Conservation (phyloP, 352 stramenopile species). For the Pythium periplocum region DNA sequence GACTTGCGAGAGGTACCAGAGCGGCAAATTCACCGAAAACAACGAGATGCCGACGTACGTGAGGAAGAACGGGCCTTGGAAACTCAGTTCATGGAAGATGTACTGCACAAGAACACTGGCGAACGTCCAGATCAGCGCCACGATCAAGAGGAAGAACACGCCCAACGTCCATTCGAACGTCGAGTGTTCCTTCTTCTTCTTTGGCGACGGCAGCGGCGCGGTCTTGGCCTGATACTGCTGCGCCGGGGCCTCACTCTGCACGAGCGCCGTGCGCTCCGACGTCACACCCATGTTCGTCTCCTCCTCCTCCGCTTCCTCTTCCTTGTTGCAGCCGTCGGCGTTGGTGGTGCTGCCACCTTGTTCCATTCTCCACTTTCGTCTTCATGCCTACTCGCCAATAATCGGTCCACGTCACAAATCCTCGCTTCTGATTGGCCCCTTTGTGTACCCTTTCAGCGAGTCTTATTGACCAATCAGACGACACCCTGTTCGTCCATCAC, state of each 20-base stretch:
- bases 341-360: slow-evolving; percentile 1
- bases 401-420: no score
- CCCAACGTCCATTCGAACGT: slow-evolving; percentile 67
- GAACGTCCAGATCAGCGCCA: slow-evolving; percentile 81
- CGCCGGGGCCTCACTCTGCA: slow-evolving; percentile 3
- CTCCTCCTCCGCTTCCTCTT: not conserved
- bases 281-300: slow-evolving; percentile 10
- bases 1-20: slow-evolving; percentile 63
- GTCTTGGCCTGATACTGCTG: not conserved
- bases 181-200: slow-evolving; percentile 22
- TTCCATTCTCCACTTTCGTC: slow-evolving; percentile 6
- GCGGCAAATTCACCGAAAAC: slow-evolving; percentile 79
- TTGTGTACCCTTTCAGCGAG: no score
- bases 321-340: not conserved
- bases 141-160: slow-evolving; percentile 63
- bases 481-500: no score
- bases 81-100: slow-evolving; percentile 84
- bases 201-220: not conserved
- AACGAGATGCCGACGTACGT: slow-evolving; percentile 86
- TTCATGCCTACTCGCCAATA: slow-evolving; percentile 1
- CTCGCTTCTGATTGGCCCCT: no score
- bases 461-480: no score
- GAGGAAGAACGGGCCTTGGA: slow-evolving; percentile 85
- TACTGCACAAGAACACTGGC: slow-evolving; percentile 86
- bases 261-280: slow-evolving; percentile 25